Percentiles rank a stretch among this genome's conserved stretches.
These are phyloP conservation scores for Heracleum sosnowskyi DNA, from an alignment of 129 eudicot genomes.

Conservation along the genomic window DNA sequence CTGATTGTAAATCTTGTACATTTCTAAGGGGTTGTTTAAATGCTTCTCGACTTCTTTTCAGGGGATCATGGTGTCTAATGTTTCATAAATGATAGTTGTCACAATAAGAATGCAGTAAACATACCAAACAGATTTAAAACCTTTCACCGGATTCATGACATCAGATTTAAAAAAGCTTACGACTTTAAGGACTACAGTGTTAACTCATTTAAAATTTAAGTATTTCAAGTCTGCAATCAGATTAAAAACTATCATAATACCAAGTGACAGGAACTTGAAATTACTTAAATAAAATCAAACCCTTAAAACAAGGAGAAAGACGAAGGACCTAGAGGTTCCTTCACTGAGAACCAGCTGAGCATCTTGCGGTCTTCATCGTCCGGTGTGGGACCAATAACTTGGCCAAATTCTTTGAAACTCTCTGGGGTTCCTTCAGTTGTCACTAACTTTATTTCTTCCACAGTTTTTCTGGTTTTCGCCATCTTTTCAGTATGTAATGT, in stretches of 20 bases:
- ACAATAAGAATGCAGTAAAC: too few relatives aligned
- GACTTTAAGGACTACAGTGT: not conserved
- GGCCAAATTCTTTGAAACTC: slow-evolving; percentile 72
- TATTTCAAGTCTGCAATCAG: not conserved
- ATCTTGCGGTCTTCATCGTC: slow-evolving; percentile 76
- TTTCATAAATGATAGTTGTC: too few relatives aligned
- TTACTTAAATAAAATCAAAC: not conserved
- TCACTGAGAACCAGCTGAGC: slow-evolving; percentile 71
- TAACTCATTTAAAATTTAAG: not conserved
- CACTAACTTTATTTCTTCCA: slow-evolving; percentile 42
- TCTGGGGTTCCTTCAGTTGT: slow-evolving; percentile 73
- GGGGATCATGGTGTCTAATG: not conserved
- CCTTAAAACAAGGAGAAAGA: not conserved
- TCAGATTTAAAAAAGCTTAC: not conserved
- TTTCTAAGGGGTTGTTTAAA: not conserved
- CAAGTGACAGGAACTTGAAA: not conserved
- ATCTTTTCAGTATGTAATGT: not conserved
- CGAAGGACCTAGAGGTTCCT: slow-evolving; percentile 66
- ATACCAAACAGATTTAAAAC: not conserved
- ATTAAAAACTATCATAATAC: not conserved
- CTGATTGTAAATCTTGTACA: too few relatives aligned
- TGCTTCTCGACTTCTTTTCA: not conserved
- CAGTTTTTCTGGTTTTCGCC: slow-evolving; percentile 14
- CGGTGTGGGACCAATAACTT: slow-evolving; percentile 58
- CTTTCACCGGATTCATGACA: not conserved